Base-by-base conservation (phyloP, 805 yeast genomes). In the Maudiozyma serrabonitensis region DNA sequence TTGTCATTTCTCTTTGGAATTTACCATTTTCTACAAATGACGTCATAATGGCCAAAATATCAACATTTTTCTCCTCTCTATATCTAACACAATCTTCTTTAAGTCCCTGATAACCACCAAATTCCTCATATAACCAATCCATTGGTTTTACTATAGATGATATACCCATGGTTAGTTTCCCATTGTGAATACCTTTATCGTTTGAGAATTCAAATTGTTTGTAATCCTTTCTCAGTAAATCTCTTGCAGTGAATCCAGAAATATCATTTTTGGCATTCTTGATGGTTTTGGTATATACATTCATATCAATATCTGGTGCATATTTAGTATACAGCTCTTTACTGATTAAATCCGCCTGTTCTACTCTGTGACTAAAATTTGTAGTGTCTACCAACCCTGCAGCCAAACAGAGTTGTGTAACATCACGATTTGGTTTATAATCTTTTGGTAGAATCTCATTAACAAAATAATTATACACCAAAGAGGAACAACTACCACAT, bases 301-400 rank as follows among this genome's bases (percentile, higher is more conserved):
- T 50, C 15, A 50, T 43, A 39, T 63, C 62, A 15, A 62, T 40
- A 6, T 50, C 44, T 1, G 52, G 44, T 6, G 55, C 34, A 7
- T 65, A 49, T 12, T 56, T 48, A 31, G 62, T 54, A 50, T 84
- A 78, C 0, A 52, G 37, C 1, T 68, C 55, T 32, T 73, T 63
- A 0, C 80, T 81, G 15, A 64, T 60, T 4, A 59, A 46, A 63
- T 91, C 98, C 3, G 70, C 71, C 0, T 61, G 59, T 53, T 83
- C 87, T 3, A 84, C 85, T 62, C 82, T 82, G 44, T 73, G 72
- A 9, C 74, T 69, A 71, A 88, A 68, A 56, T 83, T 81, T 4
- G 80, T 68, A 0, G 98, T 90, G 58, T 91, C 98, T 12, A 84
- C 71, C 38, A 88, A 59, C 31, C 85, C 74, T 1, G 96, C 93